phyloP scores from a whole-genome alignment of 1,139 yeast species.

The Yamadazyma dendronema region DNA sequence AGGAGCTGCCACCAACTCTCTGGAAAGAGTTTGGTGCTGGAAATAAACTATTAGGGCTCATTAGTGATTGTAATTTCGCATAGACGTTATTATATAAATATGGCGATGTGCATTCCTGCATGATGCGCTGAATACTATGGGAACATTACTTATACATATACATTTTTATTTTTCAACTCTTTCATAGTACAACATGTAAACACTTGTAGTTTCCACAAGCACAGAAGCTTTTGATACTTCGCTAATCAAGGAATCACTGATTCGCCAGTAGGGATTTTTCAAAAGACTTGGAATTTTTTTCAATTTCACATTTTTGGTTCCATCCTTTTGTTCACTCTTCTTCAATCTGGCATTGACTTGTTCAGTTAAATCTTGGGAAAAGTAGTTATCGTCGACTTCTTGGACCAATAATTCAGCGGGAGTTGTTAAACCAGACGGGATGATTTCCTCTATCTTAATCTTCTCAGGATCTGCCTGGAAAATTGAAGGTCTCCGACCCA shows the following conservation, averaged over 20 bases:
- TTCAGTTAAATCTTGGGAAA: constrained; percentile 16
- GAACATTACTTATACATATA: constrained; percentile 1
- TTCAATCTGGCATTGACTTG: constrained; percentile 12
- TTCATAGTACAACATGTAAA: constrained; percentile 82
- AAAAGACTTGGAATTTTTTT: constrained; percentile 53
- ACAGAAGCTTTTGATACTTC: constrained; percentile 66
- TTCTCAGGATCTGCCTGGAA: constrained; percentile 40
- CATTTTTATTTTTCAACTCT: constrained; percentile 31
- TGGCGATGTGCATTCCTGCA: too few species aligned
- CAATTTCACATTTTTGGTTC: constrained; percentile 30
- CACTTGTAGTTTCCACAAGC: constrained; percentile 67
- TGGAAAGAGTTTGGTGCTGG: constrained; percentile 45
- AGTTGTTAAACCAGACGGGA: constrained; percentile 40
- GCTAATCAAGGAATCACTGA: constrained; percentile 69
- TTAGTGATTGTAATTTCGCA: neutral
- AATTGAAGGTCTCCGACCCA: constrained; percentile 47
- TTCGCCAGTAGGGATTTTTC: constrained; percentile 79
- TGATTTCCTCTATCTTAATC: constrained; percentile 38
- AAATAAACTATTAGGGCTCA: constrained; percentile 19
- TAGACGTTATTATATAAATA: too few species aligned
- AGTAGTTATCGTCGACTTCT: constrained; percentile 27
- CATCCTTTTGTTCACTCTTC: constrained; percentile 6
- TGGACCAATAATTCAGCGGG: constrained; percentile 45
- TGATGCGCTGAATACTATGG: too few species aligned
- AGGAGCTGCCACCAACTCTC: constrained; percentile 21